A percentile compares a stretch with the other conserved stretches of the same genome.
phyloP scores from a whole-genome alignment of 192 early-diverging fungal genomes.

The Coemansia sp. region DNA sequence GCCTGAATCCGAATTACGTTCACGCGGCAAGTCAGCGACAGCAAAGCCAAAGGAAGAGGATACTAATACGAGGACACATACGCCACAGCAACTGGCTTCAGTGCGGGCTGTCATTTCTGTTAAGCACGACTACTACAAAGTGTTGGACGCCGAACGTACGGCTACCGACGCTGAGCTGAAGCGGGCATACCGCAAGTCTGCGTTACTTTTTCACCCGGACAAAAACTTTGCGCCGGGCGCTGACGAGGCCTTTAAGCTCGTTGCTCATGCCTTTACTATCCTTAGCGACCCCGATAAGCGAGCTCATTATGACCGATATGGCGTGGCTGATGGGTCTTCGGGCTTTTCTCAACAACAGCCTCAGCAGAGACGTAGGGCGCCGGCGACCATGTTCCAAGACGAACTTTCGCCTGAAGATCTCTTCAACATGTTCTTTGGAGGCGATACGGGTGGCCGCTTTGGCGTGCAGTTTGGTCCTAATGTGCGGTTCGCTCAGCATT shows the following conservation, averaged over 20 bases:
- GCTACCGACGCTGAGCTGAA: constrained; percentile 84
- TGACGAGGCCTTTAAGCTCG: constrained; percentile 95
- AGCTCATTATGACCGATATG: constrained; percentile 82
- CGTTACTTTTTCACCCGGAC: constrained; percentile 93
- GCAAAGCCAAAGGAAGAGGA: neutral
- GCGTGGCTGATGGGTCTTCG: constrained; percentile 58
- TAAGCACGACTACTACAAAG: constrained; percentile 79
- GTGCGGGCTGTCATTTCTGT: constrained; percentile 76
- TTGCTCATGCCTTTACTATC: constrained; percentile 88
- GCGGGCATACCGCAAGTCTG: constrained; percentile 93
- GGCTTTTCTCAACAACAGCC: constrained; percentile 28
- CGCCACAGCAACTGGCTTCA: constrained; percentile 72
- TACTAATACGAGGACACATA: constrained; percentile 48
- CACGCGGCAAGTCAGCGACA: neutral
- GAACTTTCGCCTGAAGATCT: constrained; percentile 93
- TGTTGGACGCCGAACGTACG: constrained; percentile 73
- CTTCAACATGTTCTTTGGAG: constrained; percentile 95
- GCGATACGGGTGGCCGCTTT: constrained; percentile 52
- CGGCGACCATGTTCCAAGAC: constrained; percentile 45
- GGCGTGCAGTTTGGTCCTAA: constrained; percentile 44
- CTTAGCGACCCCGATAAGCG: constrained; percentile 85
- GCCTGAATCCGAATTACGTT: constrained; percentile 6
- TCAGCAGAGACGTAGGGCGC: neutral
- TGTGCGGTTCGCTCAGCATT: constrained; percentile 25
- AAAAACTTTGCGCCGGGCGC: constrained; percentile 94